Evolutionary conservation across 2,329 filamentous ascomycete species (phyloP), one percentile per base, ranked within the genome.

Genomic region (Phialemoniopsis sp.): DNA sequence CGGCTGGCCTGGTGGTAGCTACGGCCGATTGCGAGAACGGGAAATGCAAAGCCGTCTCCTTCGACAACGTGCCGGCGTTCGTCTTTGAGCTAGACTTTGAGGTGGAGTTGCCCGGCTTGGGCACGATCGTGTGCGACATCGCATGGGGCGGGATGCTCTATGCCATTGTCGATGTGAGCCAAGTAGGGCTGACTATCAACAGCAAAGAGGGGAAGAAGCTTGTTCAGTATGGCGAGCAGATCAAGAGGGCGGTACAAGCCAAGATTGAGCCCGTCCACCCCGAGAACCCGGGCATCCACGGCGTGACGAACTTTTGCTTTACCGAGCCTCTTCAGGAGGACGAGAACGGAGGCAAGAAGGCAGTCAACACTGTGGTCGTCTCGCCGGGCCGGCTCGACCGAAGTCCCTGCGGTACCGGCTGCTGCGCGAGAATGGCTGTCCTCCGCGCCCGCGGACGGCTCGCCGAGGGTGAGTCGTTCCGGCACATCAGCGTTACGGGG

Each of bases 71-170:
- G n/a, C n/a, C n/a, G n/a, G n/a, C n/a, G n/a, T n/a, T n/a, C n/a
- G n/a, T n/a, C n/a, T n/a, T n/a, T n/a, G n/a, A n/a, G n/a, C n/a
- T n/a, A n/a, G n/a, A n/a, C n/a, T n/a, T n/a, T n/a, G n/a, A n/a
- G n/a, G n/a, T n/a, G n/a, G n/a, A n/a, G n/a, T n/a, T n/a, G n/a
- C n/a, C n/a, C n/a, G n/a, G n/a, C n/a, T n/a, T n/a, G n/a, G n/a
- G n/a, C n/a, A n/a, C n/a, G n/a, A n/a, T n/a, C n/a, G n/a, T n/a
- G n/a, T n/a, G n/a, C n/a, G n/a, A n/a, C n/a, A n/a, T n/a, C n/a
- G n/a, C n/a, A n/a, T n/a, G n/a, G n/a, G 68, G 68, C 7, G 68
- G 68, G 1, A 69, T 68, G 67, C 58, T 61, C 44, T 73, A 65
- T 39, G 62, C 53, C 3, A 36, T 72, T 8, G 64, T 70, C 1